phyloP scores from a whole-genome alignment of 75 land plant genomes.

The Ceratopteris richardii region DNA sequence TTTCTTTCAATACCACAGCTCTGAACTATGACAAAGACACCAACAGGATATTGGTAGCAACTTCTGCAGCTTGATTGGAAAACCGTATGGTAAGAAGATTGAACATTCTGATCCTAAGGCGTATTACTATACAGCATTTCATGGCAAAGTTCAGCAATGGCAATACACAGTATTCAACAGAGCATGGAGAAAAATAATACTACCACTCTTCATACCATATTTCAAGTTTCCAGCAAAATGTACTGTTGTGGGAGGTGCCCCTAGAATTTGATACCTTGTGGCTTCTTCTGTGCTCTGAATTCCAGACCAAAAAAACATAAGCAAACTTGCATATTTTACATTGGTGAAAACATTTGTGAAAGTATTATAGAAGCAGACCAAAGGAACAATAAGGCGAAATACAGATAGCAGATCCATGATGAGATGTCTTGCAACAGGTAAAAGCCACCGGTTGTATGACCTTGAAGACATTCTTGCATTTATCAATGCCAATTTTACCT shows the following conservation, averaged over 20 bases:
- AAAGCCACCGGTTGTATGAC: constrained; percentile 71
- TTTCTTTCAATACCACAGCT: too few relatives aligned
- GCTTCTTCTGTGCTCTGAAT: constrained; percentile 73
- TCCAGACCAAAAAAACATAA: constrained; percentile 7
- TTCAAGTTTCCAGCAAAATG: constrained; percentile 82
- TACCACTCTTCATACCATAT: constrained; percentile 75
- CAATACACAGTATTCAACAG: too few relatives aligned
- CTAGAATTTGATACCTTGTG: constrained; percentile 69
- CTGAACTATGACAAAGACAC: too few relatives aligned
- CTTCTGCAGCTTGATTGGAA: too few relatives aligned
- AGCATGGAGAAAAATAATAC: too few relatives aligned
- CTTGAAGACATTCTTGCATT: constrained; percentile 80
- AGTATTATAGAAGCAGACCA: constrained; percentile 69
- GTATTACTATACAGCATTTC: too few relatives aligned
- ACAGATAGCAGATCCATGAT: constrained; percentile 61
- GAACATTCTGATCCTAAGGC: too few relatives aligned
- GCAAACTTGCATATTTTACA: too few relatives aligned
- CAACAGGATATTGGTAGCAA: too few relatives aligned
- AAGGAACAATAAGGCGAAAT: constrained; percentile 68
- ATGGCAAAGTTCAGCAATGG: too few relatives aligned
- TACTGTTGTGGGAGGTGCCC: constrained; percentile 65
- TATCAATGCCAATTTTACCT: constrained; percentile 73
- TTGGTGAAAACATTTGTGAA: too few relatives aligned
- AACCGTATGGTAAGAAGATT: too few relatives aligned
- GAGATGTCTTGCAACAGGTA: constrained; percentile 37